Conservation (phyloP, 2,329 filamentous ascomycete species). For the Colletotrichum coccodes region DNA sequence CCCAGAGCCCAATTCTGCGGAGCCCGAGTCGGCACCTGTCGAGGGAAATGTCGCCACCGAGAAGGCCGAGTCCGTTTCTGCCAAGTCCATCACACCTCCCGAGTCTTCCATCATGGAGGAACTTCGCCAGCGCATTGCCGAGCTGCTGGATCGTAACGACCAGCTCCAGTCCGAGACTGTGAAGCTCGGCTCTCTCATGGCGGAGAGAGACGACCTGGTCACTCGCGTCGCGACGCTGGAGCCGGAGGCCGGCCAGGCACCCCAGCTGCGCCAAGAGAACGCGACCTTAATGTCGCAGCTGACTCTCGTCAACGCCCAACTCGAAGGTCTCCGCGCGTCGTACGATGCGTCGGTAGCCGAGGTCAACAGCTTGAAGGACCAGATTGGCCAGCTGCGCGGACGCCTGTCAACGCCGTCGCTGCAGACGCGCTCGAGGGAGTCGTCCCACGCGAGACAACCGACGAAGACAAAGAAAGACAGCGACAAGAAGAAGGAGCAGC, state of each 20-base stretch:
- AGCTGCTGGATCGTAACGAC: slow-evolving; percentile 32
- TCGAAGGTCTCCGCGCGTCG: slow-evolving; percentile 27
- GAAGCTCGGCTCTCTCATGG: slow-evolving; percentile 24
- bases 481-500: slow-evolving; percentile 33
- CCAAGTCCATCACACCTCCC: not conserved
- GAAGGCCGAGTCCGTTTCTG: slow-evolving; percentile 9
- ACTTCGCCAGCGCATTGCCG: slow-evolving; percentile 30
- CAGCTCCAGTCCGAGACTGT: slow-evolving; percentile 26
- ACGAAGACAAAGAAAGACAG: slow-evolving; percentile 28
- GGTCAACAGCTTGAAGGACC: slow-evolving; percentile 23
- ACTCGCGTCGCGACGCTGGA: slow-evolving; percentile 18
- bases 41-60: not conserved
- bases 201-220: slow-evolving; percentile 29
- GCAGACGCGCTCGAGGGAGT: slow-evolving; percentile 14
- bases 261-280: slow-evolving; percentile 31
- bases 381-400: slow-evolving; percentile 26
- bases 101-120: slow-evolving; percentile 24
- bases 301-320: slow-evolving; percentile 27
- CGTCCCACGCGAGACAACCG: slow-evolving; percentile 12
- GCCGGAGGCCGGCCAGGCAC: slow-evolving; percentile 15
- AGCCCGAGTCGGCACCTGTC: not conserved
- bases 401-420: slow-evolving; percentile 26
- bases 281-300: slow-evolving; percentile 24
- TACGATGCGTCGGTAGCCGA: slow-evolving; percentile 29
- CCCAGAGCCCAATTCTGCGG: slow-evolving; percentile 1